phyloP scores from a whole-genome alignment of 176 grass and related monocot species.

The Aegilops bicornis region DNA sequence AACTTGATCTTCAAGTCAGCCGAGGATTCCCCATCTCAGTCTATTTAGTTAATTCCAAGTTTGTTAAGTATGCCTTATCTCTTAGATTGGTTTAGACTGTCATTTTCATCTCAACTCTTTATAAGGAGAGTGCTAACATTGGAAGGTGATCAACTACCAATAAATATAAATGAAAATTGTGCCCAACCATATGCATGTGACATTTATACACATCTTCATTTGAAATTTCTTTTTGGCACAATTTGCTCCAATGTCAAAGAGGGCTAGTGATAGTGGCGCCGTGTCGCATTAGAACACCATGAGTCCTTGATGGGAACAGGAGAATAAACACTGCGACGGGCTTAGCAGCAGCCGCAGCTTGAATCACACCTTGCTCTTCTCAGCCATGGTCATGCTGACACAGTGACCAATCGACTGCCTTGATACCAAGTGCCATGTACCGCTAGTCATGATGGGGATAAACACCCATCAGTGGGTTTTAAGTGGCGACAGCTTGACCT shows the following conservation, averaged over 20 bases:
- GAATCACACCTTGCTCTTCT: neutral
- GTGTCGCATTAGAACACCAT: neutral
- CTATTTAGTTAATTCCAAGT: neutral
- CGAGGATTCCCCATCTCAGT: neutral
- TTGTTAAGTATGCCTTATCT: neutral
- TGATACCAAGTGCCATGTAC: neutral
- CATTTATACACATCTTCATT: slow-evolving; percentile 1
- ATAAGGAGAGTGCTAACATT: neutral
- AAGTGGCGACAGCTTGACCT: neutral
- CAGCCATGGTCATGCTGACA: slow-evolving; percentile 14
- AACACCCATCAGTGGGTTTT: neutral
- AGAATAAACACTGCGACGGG: neutral
- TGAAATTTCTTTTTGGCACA: neutral
- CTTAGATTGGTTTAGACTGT: neutral
- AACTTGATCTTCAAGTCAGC: neutral
- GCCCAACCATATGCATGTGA: neutral
- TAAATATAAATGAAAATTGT: neutral
- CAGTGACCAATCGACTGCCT: neutral
- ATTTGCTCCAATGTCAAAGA: neutral
- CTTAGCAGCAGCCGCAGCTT: neutral
- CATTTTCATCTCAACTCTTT: neutral
- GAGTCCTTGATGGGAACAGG: neutral
- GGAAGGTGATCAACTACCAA: neutral
- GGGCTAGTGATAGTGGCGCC: neutral
- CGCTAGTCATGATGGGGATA: neutral